Conservation (phyloP, 306 rosid genomes). For the Trifolium pratense region DNA sequence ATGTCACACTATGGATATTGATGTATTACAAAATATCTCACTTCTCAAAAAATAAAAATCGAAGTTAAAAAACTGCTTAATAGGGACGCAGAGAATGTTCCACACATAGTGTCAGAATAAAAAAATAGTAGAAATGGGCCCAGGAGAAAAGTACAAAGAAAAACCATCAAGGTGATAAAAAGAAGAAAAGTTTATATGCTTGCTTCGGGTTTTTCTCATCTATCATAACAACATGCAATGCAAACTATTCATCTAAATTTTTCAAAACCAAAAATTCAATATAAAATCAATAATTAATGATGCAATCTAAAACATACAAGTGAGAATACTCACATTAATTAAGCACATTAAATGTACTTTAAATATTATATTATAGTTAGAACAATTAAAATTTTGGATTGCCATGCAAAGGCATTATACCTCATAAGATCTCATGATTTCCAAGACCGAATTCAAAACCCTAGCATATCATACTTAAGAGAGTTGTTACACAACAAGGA, state of each 20-base stretch:
- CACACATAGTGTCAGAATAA: conserved; percentile 37
- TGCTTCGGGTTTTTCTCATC: conserved; percentile 37
- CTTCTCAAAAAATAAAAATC: conserved; percentile 1
- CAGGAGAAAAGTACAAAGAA: conserved; percentile 38
- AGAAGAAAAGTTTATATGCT: conserved; percentile 42
- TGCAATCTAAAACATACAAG: conserved; percentile 16
- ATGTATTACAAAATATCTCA: conserved; percentile 26
- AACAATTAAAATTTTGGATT: conserved; percentile 45
- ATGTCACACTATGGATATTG: background rate
- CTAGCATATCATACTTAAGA: conserved; percentile 48
- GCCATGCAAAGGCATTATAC: conserved; percentile 70
- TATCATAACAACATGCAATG: conserved; percentile 41
- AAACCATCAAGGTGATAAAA: conserved; percentile 42
- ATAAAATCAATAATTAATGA: background rate
- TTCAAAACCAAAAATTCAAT: background rate
- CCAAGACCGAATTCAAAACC: conserved; percentile 57
- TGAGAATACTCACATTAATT: conserved; percentile 47
- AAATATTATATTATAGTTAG: conserved; percentile 44
- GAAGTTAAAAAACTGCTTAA: conserved; percentile 45
- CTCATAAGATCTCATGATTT: conserved; percentile 42
- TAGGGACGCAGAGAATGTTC: conserved; percentile 60
- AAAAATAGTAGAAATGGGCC: conserved; percentile 37
- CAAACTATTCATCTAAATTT: background rate
- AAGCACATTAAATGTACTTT: conserved; percentile 45
- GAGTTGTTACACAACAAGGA: conserved; percentile 43